These are phyloP conservation scores for Stenocarpella maydis DNA, from an alignment of 2,329 filamentous ascomycete genomes.

Conservation along the genomic window DNA sequence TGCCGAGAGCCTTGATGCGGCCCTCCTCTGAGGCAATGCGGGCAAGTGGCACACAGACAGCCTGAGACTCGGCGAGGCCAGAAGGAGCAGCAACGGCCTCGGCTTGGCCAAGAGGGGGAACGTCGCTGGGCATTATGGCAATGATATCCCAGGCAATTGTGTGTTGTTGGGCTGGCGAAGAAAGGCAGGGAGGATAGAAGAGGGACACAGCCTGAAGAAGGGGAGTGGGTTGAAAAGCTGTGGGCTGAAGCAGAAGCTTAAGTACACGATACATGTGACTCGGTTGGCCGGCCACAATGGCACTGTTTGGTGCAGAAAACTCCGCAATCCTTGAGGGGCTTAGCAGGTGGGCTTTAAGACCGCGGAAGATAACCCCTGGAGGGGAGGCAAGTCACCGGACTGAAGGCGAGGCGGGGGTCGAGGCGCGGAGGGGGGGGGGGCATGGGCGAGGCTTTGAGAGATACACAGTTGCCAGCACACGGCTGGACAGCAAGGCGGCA, in stretches of 20 bases:
- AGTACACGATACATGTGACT: not conserved
- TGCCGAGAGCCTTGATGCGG: not conserved
- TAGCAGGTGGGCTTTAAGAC: too few species aligned
- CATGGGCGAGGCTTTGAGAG: too few species aligned
- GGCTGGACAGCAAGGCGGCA: too few species aligned
- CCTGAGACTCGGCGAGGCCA: not conserved
- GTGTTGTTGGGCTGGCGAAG: not conserved
- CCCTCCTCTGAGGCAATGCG: not conserved
- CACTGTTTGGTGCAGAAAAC: too few species aligned
- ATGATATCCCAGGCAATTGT: not conserved
- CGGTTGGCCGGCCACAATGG: not conserved
- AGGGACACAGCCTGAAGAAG: not conserved
- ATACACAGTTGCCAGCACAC: too few species aligned
- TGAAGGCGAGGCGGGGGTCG: too few species aligned
- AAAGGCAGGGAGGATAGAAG: not conserved
- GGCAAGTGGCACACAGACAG: too few species aligned
- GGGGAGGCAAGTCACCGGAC: too few species aligned
- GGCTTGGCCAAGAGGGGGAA: not conserved
- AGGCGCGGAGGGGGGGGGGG: too few species aligned
- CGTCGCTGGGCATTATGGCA: not conserved
- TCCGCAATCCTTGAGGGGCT: too few species aligned
- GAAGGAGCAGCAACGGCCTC: not conserved
- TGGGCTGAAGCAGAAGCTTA: not conserved
- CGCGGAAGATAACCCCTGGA: too few species aligned
- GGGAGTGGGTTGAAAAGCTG: not conserved